phyloP scores from a whole-genome alignment of 176 grass and related monocot species.

The Tillandsia fasciculata region DNA sequence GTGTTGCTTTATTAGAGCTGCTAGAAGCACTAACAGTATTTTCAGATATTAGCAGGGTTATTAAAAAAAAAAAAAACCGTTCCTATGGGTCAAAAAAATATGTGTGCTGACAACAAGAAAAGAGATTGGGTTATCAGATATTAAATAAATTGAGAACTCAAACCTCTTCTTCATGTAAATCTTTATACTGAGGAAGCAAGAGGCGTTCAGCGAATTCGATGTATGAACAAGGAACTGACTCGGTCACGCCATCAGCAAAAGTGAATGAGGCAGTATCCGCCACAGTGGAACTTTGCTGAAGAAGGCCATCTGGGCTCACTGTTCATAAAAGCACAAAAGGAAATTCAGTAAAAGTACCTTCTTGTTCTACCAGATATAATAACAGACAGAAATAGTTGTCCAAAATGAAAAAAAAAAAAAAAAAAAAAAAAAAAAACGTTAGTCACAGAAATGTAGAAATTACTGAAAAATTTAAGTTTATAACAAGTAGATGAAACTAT shows the following conservation, averaged over 20 bases:
- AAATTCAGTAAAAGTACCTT: slow-evolving; percentile 11
- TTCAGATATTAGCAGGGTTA: too few species aligned
- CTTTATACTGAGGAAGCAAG: slow-evolving; percentile 62
- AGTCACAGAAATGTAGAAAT: too few species aligned
- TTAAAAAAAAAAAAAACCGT: too few species aligned
- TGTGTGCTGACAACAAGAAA: neutral
- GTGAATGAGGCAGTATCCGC: slow-evolving; percentile 66
- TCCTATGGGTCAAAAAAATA: neutral
- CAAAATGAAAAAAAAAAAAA: too few species aligned
- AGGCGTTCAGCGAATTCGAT: slow-evolving; percentile 96
- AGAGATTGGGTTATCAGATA: neutral
- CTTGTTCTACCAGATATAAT: slow-evolving; percentile 8
- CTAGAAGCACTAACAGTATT: too few species aligned
- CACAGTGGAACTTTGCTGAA: slow-evolving; percentile 95
- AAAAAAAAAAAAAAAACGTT: too few species aligned
- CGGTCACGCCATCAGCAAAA: slow-evolving; percentile 71
- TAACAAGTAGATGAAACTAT: too few species aligned
- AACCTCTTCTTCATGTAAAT: slow-evolving; percentile 66
- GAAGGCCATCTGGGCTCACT: slow-evolving; percentile 94
- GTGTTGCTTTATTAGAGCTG: too few species aligned
- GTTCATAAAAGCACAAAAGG: slow-evolving; percentile 19
- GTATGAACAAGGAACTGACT: slow-evolving; percentile 66
- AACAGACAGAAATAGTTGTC: neutral
- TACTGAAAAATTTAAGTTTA: too few species aligned
- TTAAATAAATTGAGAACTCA: slow-evolving; percentile 2